Evolutionary conservation across 2,329 filamentous ascomycete species (phyloP), one percentile per base, ranked within the genome.

Genomic region (Sporothrix phasma): DNA sequence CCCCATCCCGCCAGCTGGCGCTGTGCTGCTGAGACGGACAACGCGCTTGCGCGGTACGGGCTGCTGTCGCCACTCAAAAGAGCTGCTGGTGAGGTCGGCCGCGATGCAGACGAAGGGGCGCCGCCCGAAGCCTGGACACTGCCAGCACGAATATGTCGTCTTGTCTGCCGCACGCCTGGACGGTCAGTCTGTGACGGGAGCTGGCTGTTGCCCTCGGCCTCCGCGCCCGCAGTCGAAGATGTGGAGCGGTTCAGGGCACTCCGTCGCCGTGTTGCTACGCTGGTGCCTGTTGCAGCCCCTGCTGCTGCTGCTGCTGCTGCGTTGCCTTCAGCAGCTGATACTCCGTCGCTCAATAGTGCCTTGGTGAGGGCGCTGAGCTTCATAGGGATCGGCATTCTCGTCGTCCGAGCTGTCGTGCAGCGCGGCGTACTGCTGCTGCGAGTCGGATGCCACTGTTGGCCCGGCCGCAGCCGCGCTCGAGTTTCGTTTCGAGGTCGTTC

Each of bases 291-390:
- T 13, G 75, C 73, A 26, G 74, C 67, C 3, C 68, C 68, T 3
- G 68, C 70, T 3, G 68, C 70, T 65, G 65, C 68, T 37, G 71
- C 69, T 66, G 71, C 59, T 2, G 63, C 63, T 0, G 61, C 62
- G 0, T 47, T 56, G 10, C 61, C 74, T 45, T 78, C 79, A 64
- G 78, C 76, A 63, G 80, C 79, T 58, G 70, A 81, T 59, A 80
- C 78, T 49, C 83, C 83, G 66, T 87, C 84, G 64, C 85, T 84
- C 26, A 97, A 81, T 17, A 97, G 80, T 22, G 91, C 92, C 73
- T 94, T 93, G 58, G 93, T 96, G 69, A 94, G 84, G 70, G 92
- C 92, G 73, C 92, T 97, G 73, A 97, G 88, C 77, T 94, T 95
- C 84, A 94, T 91, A 70, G 92, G 92, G 69, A 90, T 88, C 17